Conservation (phyloP, 768 basidiomycete genomes). For the Leccinum variicolor region DNA sequence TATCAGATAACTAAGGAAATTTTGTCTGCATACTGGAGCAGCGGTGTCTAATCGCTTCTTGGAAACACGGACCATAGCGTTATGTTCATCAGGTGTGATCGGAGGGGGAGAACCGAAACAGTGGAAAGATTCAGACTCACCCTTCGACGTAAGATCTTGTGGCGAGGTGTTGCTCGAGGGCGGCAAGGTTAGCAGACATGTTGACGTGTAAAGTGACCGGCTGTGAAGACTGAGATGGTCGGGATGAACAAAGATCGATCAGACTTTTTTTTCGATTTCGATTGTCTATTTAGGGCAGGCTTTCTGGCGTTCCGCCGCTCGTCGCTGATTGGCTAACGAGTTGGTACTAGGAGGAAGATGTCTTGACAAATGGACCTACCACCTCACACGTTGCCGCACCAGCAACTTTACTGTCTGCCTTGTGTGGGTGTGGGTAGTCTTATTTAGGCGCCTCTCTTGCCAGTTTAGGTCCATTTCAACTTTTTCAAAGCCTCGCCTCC, state of each 20-base stretch:
- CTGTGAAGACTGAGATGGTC: constrained; percentile 19
- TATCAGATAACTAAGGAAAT: constrained; percentile 73
- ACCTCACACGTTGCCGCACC: background rate
- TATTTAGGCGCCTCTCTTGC: background rate
- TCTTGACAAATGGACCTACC: background rate
- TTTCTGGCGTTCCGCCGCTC: background rate
- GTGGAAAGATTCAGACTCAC: constrained; percentile 47
- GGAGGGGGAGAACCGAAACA: constrained; percentile 6
- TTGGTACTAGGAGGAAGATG: background rate
- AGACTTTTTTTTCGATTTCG: constrained; percentile 11
- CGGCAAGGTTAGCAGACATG: constrained; percentile 66
- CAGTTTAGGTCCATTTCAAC: background rate
- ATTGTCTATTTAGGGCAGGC: constrained; percentile 33
- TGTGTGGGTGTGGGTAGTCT: background rate
- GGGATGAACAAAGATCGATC: constrained; percentile 30
- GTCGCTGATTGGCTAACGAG: constrained; percentile 12
- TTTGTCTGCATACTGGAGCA: constrained; percentile 70
- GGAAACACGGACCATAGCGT: constrained; percentile 97
- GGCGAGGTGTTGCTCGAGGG: constrained; percentile 84
- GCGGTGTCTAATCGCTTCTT: constrained; percentile 94
- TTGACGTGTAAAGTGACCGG: constrained; percentile 16
- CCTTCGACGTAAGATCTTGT: constrained; percentile 89
- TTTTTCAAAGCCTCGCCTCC: background rate
- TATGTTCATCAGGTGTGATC: constrained; percentile 54
- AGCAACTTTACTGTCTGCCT: background rate